Evolutionary conservation across 2,329 filamentous ascomycete species (phyloP).

Genomic region (Fusarium verticillioides): DNA sequence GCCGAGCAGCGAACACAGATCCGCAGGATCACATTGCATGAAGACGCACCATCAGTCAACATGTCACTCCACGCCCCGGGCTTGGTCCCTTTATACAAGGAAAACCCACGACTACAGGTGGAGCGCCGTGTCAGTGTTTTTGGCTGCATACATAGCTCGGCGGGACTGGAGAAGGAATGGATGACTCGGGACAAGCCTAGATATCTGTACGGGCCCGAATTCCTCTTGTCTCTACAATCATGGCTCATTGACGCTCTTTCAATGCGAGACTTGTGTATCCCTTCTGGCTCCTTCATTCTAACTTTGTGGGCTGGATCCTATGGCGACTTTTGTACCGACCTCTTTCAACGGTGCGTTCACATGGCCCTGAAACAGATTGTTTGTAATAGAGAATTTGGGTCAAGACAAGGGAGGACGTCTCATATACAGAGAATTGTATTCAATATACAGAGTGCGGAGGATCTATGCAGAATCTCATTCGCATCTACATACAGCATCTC

Average conservation of each 20-base stretch:
- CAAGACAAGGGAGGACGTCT: background rate
- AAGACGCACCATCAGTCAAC: background rate
- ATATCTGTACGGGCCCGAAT: rapidly evolving
- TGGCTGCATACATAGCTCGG: background rate
- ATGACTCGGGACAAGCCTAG: background rate
- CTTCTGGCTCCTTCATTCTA: rapidly evolving
- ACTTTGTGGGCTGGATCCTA: background rate
- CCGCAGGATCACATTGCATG: background rate
- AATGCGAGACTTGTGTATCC: background rate
- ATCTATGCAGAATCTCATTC: background rate
- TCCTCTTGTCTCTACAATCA: background rate
- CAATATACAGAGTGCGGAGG: background rate
- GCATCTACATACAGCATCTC: background rate
- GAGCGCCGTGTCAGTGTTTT: constrained; percentile 17
- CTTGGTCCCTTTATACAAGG: background rate
- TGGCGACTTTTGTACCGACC: background rate
- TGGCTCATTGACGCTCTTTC: background rate
- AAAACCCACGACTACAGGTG: constrained; percentile 18
- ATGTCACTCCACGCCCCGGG: background rate
- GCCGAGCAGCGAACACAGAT: background rate
- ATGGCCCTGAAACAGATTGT: background rate
- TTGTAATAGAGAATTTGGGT: background rate
- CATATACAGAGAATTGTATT: background rate
- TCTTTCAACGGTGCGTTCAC: background rate
- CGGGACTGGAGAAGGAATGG: background rate